Conservation (phyloP, 139 green algal genomes). For the Chlamydomonas urium region DNA sequence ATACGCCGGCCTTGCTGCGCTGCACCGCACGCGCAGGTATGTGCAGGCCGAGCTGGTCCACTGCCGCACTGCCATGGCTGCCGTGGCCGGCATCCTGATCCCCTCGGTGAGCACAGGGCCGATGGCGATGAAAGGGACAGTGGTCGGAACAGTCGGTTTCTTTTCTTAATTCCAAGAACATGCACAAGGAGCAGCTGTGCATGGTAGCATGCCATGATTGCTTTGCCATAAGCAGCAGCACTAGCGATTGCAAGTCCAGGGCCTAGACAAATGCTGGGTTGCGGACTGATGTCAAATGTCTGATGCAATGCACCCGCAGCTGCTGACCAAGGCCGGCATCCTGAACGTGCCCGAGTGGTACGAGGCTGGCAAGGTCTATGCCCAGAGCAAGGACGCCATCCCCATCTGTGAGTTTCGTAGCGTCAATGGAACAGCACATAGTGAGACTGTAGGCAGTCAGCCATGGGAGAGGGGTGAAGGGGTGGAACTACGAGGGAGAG, state of each 20-base stretch:
- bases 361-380: slow-evolving; percentile 70
- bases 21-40: slow-evolving; percentile 37
- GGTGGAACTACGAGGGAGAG: too few species aligned
- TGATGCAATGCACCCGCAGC: slow-evolving; percentile 34
- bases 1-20: background rate
- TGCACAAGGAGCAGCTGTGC: too few species aligned
- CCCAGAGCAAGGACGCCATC: slow-evolving; percentile 17
- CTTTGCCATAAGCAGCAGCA: too few species aligned
- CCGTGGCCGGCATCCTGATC: slow-evolving; percentile 83
- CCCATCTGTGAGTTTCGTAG: slow-evolving; percentile 32
- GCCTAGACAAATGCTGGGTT: too few species aligned
- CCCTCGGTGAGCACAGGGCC: slow-evolving; percentile 55
- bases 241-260: too few species aligned
- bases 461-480: too few species aligned
- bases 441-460: too few species aligned
- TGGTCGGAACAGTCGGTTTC: too few species aligned
- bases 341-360: slow-evolving; percentile 80
- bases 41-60: slow-evolving; percentile 85
- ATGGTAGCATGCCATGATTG: too few species aligned
- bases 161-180: too few species aligned
- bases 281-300: background rate
- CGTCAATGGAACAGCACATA: too few species aligned
- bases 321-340: slow-evolving; percentile 68
- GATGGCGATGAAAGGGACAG: too few species aligned
- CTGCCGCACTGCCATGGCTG: slow-evolving; percentile 82